Evolutionary conservation across 352 stramenopile species (phyloP).

Genomic region (Pythium rishiriense): DNA sequence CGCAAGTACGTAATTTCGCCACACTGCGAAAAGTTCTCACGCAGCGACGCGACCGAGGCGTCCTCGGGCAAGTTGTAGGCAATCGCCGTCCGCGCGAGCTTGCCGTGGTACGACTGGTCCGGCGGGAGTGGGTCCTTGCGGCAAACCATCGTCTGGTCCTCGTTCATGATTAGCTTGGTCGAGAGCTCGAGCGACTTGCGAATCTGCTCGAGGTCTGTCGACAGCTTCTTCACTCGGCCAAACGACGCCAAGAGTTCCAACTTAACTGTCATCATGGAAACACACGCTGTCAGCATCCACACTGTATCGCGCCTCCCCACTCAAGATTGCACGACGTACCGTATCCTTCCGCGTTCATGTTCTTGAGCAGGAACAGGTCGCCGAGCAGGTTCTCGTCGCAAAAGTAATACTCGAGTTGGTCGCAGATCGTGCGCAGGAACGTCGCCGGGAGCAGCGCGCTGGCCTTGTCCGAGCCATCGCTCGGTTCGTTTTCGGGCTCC

Average conservation of each 20-base stretch:
- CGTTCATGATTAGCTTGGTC: slow-evolving; percentile 80
- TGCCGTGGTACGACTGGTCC: slow-evolving; percentile 87
- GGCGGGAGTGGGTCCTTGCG: slow-evolving; percentile 78
- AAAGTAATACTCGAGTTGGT: slow-evolving; percentile 89
- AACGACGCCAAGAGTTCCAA: slow-evolving; percentile 83
- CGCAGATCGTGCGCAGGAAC: slow-evolving; percentile 84
- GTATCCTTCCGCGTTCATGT: slow-evolving; percentile 89
- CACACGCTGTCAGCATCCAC: slow-evolving; percentile 1
- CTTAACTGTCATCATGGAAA: slow-evolving; percentile 54
- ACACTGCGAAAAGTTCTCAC: slow-evolving; percentile 83
- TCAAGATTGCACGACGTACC: too few relatives aligned
- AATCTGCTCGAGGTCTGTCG: slow-evolving; percentile 79
- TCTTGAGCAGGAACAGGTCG: slow-evolving; percentile 86
- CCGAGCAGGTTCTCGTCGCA: slow-evolving; percentile 87
- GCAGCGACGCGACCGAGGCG: slow-evolving; percentile 79
- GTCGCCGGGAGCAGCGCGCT: slow-evolving; percentile 65
- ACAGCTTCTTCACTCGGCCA: slow-evolving; percentile 85
- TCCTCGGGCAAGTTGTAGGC: slow-evolving; percentile 87
- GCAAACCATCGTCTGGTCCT: slow-evolving; percentile 85
- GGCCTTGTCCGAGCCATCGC: slow-evolving; percentile 33
- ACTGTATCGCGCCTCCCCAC: too few relatives aligned
- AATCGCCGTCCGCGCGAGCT: slow-evolving; percentile 82
- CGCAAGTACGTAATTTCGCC: slow-evolving; percentile 86
- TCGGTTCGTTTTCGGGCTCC: slow-evolving; percentile 50
- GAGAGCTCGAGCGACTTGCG: slow-evolving; percentile 83